A percentile compares a stretch with the other conserved stretches of the same genome.
phyloP scores from a whole-genome alignment of 192 early-diverging fungal genomes.

The Backusella mclennaniae region DNA sequence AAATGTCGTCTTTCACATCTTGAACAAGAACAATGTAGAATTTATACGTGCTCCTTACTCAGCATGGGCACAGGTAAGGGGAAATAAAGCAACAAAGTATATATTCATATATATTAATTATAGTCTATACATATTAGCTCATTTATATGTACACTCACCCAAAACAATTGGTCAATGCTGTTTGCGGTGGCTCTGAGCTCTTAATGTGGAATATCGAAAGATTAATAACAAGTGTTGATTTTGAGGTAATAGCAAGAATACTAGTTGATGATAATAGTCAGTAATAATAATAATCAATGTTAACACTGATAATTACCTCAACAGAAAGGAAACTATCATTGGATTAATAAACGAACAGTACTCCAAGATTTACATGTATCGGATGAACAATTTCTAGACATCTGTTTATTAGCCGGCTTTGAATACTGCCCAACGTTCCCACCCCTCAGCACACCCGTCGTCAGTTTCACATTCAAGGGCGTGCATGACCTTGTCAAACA shows the following conservation, averaged over 20 bases:
- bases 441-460: conserved; percentile 49
- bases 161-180: conserved; percentile 65
- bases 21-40: conserved; percentile 64
- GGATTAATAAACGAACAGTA: conserved; percentile 62
- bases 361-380: conserved; percentile 57
- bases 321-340: conserved; percentile 61
- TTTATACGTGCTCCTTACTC: conserved; percentile 81
- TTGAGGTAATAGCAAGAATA: conserved; percentile 30
- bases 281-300: background rate
- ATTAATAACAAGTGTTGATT: conserved; percentile 65
- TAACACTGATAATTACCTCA: background rate
- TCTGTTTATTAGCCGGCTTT: conserved; percentile 79
- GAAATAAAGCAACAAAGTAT: background rate
- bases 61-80: conserved; percentile 65
- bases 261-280: background rate
- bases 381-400: conserved; percentile 72
- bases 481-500: conserved; percentile 61
- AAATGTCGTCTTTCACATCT: conserved; percentile 66
- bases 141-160: conserved; percentile 71
- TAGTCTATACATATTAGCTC: conserved; percentile 41
- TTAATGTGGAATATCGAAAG: conserved; percentile 77
- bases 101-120: background rate
- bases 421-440: conserved; percentile 75
- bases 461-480: conserved; percentile 66
- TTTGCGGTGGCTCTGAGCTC: conserved; percentile 70